These are phyloP conservation scores for Sutorius australiensis DNA, from an alignment of 768 basidiomycete species.

Conservation along the genomic window DNA sequence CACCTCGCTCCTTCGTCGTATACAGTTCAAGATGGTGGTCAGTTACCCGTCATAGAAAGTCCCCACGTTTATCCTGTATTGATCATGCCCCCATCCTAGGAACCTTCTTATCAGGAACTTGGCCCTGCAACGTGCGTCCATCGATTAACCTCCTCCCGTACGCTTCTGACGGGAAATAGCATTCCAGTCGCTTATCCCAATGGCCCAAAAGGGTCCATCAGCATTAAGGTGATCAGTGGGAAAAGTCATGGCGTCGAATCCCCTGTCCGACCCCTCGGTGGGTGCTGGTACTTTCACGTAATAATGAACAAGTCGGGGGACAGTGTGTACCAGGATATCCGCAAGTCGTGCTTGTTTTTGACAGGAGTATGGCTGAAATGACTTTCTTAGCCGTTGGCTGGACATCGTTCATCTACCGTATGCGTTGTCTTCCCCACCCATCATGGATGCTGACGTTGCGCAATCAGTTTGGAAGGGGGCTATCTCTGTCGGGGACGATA, in stretches of 20 bases:
- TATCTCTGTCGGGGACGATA: slow-evolving; percentile 54
- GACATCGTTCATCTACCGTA: slow-evolving; percentile 87
- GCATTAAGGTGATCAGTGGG: slow-evolving; percentile 85
- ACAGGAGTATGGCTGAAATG: neutral
- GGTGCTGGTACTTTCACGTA: slow-evolving; percentile 90
- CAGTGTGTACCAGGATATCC: slow-evolving; percentile 77
- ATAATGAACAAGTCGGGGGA: slow-evolving; percentile 58
- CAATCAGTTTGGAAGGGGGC: slow-evolving; percentile 45
- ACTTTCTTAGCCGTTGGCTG: slow-evolving; percentile 62
- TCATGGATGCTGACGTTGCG: slow-evolving; percentile 1
- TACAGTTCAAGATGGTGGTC: slow-evolving; percentile 73
- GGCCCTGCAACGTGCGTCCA: slow-evolving; percentile 51
- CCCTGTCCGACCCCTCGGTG: slow-evolving; percentile 86
- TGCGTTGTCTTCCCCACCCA: slow-evolving; percentile 20
- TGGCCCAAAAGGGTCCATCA: slow-evolving; percentile 61
- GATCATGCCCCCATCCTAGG: slow-evolving; percentile 31
- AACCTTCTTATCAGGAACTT: slow-evolving; percentile 84
- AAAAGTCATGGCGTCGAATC: slow-evolving; percentile 82
- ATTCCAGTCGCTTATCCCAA: slow-evolving; percentile 73
- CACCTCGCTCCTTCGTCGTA: slow-evolving; percentile 22
- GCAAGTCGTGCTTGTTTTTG: slow-evolving; percentile 39
- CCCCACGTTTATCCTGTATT: neutral
- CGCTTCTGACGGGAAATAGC: slow-evolving; percentile 32
- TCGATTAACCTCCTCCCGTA: slow-evolving; percentile 1
- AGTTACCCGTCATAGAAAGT: slow-evolving; percentile 15